phyloP scores from a whole-genome alignment of 2,329 filamentous ascomycete species.

The Hymenotorrendiella dingleyae region DNA sequence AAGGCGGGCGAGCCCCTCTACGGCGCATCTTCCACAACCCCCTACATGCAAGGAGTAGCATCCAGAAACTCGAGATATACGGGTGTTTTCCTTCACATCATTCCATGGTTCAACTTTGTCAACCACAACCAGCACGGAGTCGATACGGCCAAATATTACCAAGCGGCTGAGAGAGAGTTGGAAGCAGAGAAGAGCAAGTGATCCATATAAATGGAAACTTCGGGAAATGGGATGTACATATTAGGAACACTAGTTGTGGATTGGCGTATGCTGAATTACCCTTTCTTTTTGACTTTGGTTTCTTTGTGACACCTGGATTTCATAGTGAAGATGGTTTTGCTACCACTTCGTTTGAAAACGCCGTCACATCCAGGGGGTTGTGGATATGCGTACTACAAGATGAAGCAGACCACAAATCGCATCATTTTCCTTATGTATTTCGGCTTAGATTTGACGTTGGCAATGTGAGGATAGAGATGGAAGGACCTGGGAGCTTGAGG shows the following conservation, averaged over 20 bases:
- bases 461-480: too few relatives aligned
- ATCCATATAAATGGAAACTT: slow-evolving; percentile 8
- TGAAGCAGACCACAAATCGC: too few relatives aligned
- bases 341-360: too few relatives aligned
- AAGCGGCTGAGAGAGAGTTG: slow-evolving; percentile 87
- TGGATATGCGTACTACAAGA: too few relatives aligned
- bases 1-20: slow-evolving; percentile 89
- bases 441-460: too few relatives aligned
- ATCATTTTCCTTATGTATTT: too few relatives aligned
- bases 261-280: slow-evolving; percentile 10
- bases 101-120: slow-evolving; percentile 98
- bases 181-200: slow-evolving; percentile 64
- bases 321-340: too few relatives aligned
- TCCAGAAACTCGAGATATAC: slow-evolving; percentile 89
- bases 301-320: too few relatives aligned
- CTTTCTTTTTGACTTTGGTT: background rate
- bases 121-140: slow-evolving; percentile 93
- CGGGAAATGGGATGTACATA: slow-evolving; percentile 10
- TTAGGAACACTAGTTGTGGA: slow-evolving; percentile 2
- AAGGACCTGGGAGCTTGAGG: too few relatives aligned
- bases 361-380: too few relatives aligned
- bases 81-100: slow-evolving; percentile 71
- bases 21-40: slow-evolving; percentile 68
- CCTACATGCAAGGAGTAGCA: slow-evolving; percentile 91
- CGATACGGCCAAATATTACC: slow-evolving; percentile 97